Percentiles rank a stretch among this genome's conserved stretches.
Conservation (phyloP, 2,329 filamentous ascomycete species). For the Mycosphaerella arachidis region DNA sequence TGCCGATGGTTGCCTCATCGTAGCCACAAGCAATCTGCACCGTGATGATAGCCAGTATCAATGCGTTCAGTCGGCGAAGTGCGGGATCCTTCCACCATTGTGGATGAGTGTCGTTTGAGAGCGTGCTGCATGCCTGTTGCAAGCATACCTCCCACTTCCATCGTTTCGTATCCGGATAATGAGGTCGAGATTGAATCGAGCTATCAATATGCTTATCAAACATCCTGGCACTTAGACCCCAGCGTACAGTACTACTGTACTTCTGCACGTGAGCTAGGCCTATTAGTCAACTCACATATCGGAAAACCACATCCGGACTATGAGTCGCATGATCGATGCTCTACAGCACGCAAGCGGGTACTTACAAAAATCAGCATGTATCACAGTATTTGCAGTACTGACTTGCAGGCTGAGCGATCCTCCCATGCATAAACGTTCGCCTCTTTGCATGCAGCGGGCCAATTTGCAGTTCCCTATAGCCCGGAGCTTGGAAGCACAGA, state of each 20-base stretch:
- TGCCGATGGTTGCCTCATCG: constrained; percentile 6
- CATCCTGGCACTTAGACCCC: background rate
- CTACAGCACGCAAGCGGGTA: background rate
- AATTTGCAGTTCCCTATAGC: background rate
- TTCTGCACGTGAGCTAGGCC: background rate
- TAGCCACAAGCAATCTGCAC: constrained; percentile 8
- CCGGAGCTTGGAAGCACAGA: no score
- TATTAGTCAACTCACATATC: background rate
- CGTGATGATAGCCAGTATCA: constrained; percentile 5
- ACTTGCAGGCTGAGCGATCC: background rate
- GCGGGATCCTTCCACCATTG: constrained; percentile 20
- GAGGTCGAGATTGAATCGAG: background rate
- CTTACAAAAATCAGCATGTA: background rate
- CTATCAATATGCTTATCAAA: background rate
- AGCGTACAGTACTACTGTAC: no score
- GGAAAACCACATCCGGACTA: background rate
- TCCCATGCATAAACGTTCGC: background rate
- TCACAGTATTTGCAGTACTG: background rate
- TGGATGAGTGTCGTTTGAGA: constrained; percentile 16
- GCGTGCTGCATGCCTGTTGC: background rate
- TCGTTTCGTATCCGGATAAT: background rate
- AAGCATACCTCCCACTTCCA: background rate
- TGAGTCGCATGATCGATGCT: background rate
- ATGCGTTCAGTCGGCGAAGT: constrained; percentile 11
- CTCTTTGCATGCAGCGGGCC: background rate